Evolutionary conservation across 2,329 filamentous ascomycete genomes (phyloP).

Genomic region (Botrytis sinoallii): DNA sequence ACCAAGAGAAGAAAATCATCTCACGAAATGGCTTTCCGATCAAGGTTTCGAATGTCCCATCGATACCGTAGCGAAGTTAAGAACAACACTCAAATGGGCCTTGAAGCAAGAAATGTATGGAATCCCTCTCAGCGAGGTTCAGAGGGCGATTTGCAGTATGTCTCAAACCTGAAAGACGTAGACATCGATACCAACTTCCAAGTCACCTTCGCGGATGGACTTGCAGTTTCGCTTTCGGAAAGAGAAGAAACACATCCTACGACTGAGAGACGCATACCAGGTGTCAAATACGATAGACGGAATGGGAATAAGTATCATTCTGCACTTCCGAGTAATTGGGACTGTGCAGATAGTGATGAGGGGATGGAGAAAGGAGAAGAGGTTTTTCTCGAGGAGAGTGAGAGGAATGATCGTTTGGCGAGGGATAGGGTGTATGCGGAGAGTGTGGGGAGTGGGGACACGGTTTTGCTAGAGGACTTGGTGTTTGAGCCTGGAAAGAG

Average conservation of each 20-base stretch:
- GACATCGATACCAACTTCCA: neutral
- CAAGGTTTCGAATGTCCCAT: neutral
- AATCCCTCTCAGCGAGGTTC: neutral
- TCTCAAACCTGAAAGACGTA: neutral
- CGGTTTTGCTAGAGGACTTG: neutral
- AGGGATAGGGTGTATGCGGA: neutral
- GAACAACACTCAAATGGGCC: neutral
- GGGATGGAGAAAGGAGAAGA: neutral
- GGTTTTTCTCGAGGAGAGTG: neutral
- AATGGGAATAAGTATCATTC: neutral
- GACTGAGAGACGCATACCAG: neutral
- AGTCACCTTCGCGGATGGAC: neutral
- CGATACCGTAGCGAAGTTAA: accelerated
- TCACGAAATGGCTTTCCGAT: neutral
- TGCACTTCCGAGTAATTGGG: neutral
- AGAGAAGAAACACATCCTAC: neutral
- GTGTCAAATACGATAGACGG: neutral
- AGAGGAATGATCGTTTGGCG: neutral
- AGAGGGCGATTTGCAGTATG: neutral
- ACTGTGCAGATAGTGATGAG: neutral
- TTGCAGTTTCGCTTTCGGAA: neutral
- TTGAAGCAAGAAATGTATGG: neutral
- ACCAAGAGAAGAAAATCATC: neutral
- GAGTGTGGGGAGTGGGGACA: neutral
- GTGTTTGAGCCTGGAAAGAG: neutral